Percentiles rank a stretch among this genome's conserved stretches.
These are phyloP conservation scores for Nigrograna mackinnonii DNA, from an alignment of 2,329 filamentous ascomycete species.

Conservation along the genomic window DNA sequence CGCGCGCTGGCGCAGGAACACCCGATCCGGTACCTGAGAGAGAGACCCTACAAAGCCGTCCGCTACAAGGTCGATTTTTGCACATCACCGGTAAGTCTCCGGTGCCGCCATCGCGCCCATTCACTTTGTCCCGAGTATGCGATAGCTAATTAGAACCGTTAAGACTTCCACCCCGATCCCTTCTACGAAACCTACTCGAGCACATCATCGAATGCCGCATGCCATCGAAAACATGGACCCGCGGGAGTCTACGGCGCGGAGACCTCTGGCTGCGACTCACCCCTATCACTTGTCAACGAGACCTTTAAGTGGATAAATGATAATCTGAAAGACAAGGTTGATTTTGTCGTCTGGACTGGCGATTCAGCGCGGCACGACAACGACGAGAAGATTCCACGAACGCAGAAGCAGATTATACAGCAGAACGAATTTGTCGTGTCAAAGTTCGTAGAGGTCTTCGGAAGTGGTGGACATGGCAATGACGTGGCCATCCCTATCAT, in stretches of 20 bases:
- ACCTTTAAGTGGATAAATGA: constrained; percentile 87
- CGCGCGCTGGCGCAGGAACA: constrained; percentile 18
- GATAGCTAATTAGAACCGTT: constrained; percentile 7
- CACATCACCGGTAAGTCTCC: constrained; percentile 77
- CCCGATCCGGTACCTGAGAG: constrained; percentile 7
- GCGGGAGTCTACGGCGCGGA: constrained; percentile 85
- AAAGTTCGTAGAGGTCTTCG: constrained; percentile 77
- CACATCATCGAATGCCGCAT: constrained; percentile 69
- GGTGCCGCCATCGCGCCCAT: background rate
- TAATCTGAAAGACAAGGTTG: constrained; percentile 76
- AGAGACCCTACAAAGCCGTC: constrained; percentile 14
- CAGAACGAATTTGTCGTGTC: constrained; percentile 76
- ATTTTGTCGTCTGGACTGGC: constrained; percentile 93
- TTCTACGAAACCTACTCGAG: constrained; percentile 82
- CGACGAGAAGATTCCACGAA: constrained; percentile 79
- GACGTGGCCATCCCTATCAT: constrained; percentile 77
- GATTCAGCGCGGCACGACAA: constrained; percentile 90
- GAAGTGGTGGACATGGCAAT: constrained; percentile 50
- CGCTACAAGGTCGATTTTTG: constrained; percentile 70
- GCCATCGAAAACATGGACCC: constrained; percentile 76
- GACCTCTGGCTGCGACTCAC: constrained; percentile 86
- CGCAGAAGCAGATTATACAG: constrained; percentile 71
- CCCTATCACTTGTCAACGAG: constrained; percentile 77
- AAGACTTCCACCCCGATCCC: constrained; percentile 90
- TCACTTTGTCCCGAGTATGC: no score